These are phyloP conservation scores for Pelargonium hybrid DNA, from an alignment of 441 rosid species.

Conservation along the genomic window DNA sequence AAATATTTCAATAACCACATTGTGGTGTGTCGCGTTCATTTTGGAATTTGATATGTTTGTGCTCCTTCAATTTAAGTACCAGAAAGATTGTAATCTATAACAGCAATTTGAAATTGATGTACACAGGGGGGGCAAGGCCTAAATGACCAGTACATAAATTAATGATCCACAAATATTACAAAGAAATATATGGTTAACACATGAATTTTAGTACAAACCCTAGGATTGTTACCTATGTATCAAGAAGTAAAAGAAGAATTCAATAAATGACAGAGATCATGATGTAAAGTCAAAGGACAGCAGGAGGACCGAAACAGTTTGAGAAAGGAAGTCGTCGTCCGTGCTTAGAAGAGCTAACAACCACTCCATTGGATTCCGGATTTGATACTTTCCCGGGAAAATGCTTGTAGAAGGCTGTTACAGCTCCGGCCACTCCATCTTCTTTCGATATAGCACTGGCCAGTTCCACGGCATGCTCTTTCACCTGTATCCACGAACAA, in stretches of 20 bases:
- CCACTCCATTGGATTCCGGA: background rate
- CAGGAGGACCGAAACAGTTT: conserved; percentile 17
- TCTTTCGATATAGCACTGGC: conserved; percentile 34
- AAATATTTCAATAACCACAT: too few relatives aligned
- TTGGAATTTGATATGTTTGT: too few relatives aligned
- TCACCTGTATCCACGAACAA: conserved; percentile 24
- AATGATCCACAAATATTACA: background rate
- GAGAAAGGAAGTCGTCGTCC: conserved; percentile 12
- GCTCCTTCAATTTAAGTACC: too few relatives aligned
- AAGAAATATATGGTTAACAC: background rate
- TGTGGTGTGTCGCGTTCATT: too few relatives aligned
- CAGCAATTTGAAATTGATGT: too few relatives aligned
- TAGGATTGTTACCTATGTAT: background rate
- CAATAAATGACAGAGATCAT: background rate
- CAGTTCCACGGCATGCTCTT: conserved; percentile 25
- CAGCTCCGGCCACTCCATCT: conserved; percentile 41
- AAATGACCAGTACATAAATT: too few relatives aligned
- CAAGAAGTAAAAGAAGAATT: background rate
- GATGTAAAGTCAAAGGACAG: background rate
- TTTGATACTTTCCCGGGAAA: conserved; percentile 17
- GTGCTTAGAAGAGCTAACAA: background rate
- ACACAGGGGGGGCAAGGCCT: too few relatives aligned
- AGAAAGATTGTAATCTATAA: too few relatives aligned
- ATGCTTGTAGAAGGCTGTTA: conserved; percentile 36
- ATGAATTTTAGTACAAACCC: background rate